Conservation (phyloP, 306 rosid species). For the Cyamopsis tetragonoloba region DNA sequence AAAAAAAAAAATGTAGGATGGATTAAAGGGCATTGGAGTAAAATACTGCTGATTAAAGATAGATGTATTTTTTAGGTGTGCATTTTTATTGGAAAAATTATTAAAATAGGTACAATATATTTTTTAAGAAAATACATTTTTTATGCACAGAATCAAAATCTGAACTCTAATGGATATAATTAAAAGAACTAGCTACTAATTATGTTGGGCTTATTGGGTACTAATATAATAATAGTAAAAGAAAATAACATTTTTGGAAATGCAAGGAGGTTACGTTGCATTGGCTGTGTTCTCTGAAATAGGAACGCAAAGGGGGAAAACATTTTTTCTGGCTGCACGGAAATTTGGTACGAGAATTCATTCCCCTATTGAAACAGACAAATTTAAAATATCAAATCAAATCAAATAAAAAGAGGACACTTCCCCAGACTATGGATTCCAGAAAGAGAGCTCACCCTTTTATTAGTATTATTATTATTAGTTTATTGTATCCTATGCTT, state of each 20-base stretch:
- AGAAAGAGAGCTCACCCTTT: not conserved
- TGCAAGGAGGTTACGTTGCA: not conserved
- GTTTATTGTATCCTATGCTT: slow-evolving; percentile 23
- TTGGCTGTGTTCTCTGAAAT: not conserved
- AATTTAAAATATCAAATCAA: not conserved
- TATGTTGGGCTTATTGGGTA: too few species aligned
- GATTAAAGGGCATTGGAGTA: too few species aligned
- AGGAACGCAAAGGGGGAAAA: slow-evolving; percentile 18
- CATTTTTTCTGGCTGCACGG: slow-evolving; percentile 31
- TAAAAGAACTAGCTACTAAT: too few species aligned
- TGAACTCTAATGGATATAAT: too few species aligned
- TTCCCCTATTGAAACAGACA: slow-evolving; percentile 20
- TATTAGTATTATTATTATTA: not conserved
- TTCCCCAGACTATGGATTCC: slow-evolving; percentile 31
- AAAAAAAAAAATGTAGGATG: too few species aligned
- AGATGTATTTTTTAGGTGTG: too few species aligned
- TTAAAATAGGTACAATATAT: too few species aligned
- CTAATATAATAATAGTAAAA: too few species aligned
- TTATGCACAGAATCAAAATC: too few species aligned
- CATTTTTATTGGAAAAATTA: too few species aligned
- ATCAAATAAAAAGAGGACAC: not conserved
- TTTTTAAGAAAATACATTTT: too few species aligned
- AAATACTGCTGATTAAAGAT: too few species aligned
- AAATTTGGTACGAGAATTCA: slow-evolving; percentile 34
- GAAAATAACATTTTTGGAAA: not conserved